Base-by-base conservation (phyloP, 208 protist species). In the Sergeia podlipaevii region DNA sequence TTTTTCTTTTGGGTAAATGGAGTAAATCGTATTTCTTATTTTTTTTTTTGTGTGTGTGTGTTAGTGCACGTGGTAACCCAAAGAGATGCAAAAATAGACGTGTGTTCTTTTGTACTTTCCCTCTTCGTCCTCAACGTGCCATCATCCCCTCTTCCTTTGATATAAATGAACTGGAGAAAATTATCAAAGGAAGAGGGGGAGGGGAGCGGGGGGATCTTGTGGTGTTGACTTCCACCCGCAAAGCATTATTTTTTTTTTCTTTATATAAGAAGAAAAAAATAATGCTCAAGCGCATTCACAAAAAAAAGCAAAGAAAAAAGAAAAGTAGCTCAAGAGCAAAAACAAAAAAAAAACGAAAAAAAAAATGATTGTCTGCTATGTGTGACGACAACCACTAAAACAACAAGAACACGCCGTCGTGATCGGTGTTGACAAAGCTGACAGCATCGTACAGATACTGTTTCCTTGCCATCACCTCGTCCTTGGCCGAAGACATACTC, bases 351-450 rank as follows among this genome's bases (percentile, higher is more conserved):
- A 28, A 28, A n/a, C 17, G 43, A 28, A 17, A 32, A n/a, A 41
- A 50, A 37, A 47, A 50, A 60, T n/a, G n/a, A n/a, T n/a, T n/a
- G n/a, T n/a, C n/a, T n/a, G n/a, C n/a, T n/a, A n/a, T n/a, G n/a
- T n/a, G n/a, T 29, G 2, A 45, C 50, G 30, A 28, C 6, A 34
- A 27, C 20, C 7, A 38, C 34, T 2, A 26, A 54, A 42, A 26
- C 3, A 54, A 26, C 6, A 57, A 32, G 24, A 57, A 44, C 3
- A 93, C 81, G 29, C 67, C 78, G 38, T 88, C 79, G 62, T 93
- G 85, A 39, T 93, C 85, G 1, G 76, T 93, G 70, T 85, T 70
- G 4, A 60, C 39, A 10, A 93, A 32, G 17, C 60, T 57, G 4
- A 79, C 57, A 10, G 75, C 65, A 20, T 80, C 69, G 60, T 93